Base-by-base conservation (phyloP, 1,284 basidiomycete species). In the Pascua sp. region DNA sequence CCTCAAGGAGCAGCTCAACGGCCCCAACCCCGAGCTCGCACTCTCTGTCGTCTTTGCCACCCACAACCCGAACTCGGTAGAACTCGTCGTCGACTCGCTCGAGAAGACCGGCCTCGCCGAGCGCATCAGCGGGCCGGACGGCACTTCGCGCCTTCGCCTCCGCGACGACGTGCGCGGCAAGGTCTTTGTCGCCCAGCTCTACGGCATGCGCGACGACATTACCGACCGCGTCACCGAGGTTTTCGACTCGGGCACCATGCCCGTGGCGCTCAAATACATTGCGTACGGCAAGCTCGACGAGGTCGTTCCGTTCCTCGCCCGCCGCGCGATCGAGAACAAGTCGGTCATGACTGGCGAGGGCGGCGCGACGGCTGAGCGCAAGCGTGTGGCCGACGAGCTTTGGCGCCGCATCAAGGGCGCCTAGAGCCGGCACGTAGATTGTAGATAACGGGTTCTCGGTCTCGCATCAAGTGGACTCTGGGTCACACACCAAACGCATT, bases 121-220 rank as follows among this genome's bases (percentile, higher is more conserved):
- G 17, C 54, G 45, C 56, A 8, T 24, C 18, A n/a, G 36, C 32
- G 46, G 24, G 10, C 46, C 51, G 4, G 24, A 32, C 24, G 24
- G 24, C 24, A 32, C 24, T 32, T 32, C 24, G 24, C 42, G 43
- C 40, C 47, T 62, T 15, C 17, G 24, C 4, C 57, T 62, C 12
- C 61, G 61, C 43, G 49, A 48, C 36, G 55, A 53, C 43, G 57
- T 59, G 12, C 43, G 32, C 16, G 86, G 89, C 66, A 79, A 89
- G 59, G 77, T 94, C 40, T 81, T 85, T 40, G 81, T 95, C 62
- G 91, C 85, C 2, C 92, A 96, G 77, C 78, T 96, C 16, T 92
- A 88, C 67, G 92, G 91, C 9, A 92, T 93, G 90, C 84, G 85
- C 55, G 90, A 92, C 69, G 84, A 86, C 51, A 77, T 96, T 55